phyloP scores from a whole-genome alignment of 2,329 filamentous ascomycete species.

The Trichoderma polysporum region DNA sequence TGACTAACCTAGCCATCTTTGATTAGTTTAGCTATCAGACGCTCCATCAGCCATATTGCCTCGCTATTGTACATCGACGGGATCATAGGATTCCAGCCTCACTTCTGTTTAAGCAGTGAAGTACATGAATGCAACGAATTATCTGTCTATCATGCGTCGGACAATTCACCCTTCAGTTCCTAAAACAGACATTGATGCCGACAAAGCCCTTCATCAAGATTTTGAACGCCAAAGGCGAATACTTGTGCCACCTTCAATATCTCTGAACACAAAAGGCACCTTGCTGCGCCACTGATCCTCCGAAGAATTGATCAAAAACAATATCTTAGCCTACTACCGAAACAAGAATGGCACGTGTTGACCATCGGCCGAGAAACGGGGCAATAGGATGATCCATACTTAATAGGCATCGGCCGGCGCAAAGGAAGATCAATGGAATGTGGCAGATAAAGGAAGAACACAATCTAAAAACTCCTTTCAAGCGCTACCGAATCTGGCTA shows the following conservation, averaged over 20 bases:
- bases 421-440: too few relatives aligned
- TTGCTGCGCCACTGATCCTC: neutral
- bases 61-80: neutral
- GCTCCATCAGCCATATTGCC: neutral
- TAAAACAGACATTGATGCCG: neutral
- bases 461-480: too few relatives aligned
- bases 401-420: neutral
- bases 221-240: neutral
- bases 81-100: neutral
- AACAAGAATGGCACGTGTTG: neutral
- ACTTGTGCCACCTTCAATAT: neutral
- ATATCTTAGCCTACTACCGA: neutral
- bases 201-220: neutral
- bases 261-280: neutral
- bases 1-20: neutral
- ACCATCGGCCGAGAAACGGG: neutral
- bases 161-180: neutral
- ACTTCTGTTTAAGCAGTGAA: neutral
- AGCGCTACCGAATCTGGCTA: too few relatives aligned
- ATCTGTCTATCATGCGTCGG: neutral
- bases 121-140: neutral
- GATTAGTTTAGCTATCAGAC: neutral
- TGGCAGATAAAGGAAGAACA: too few relatives aligned
- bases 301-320: neutral
- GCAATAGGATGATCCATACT: neutral